These are phyloP conservation scores for Cyclocybe aegerita DNA, from an alignment of 768 basidiomycete genomes.

Conservation along the genomic window DNA sequence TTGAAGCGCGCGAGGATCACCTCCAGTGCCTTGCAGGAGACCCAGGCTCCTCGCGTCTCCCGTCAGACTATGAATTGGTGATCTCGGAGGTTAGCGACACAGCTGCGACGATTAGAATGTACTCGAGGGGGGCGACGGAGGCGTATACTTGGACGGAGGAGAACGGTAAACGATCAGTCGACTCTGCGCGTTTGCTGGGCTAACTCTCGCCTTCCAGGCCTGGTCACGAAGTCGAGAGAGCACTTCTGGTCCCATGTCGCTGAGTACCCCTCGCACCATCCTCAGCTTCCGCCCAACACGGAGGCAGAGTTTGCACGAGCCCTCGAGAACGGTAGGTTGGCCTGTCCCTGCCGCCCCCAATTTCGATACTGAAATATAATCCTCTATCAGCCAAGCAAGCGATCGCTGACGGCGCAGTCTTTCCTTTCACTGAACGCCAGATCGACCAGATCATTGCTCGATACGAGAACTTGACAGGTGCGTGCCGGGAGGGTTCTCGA, in stretches of 20 bases:
- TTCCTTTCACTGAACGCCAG: slow-evolving; percentile 35
- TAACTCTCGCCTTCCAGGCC: slow-evolving; percentile 18
- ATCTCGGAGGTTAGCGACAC: slow-evolving; percentile 35
- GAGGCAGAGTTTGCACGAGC: slow-evolving; percentile 33
- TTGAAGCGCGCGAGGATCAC: slow-evolving; percentile 36
- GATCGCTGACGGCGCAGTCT: slow-evolving; percentile 27
- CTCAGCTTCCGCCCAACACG: slow-evolving; percentile 31
- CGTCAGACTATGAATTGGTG: slow-evolving; percentile 39
- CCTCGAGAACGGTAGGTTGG: slow-evolving; percentile 28
- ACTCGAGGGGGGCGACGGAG: slow-evolving; percentile 28
- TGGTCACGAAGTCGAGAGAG: slow-evolving; percentile 26
- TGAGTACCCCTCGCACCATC: slow-evolving; percentile 42
- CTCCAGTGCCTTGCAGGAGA: slow-evolving; percentile 32
- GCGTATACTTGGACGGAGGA: slow-evolving; percentile 39
- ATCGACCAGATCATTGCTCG: slow-evolving; percentile 37
- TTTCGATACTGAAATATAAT: background rate
- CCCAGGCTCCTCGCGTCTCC: slow-evolving; percentile 25
- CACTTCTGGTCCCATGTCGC: slow-evolving; percentile 43
- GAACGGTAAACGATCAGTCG: slow-evolving; percentile 29
- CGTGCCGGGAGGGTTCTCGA: slow-evolving; percentile 8
- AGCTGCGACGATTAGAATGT: slow-evolving; percentile 36
- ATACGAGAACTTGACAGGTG: slow-evolving; percentile 37
- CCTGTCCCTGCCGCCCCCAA: background rate
- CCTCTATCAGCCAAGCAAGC: slow-evolving; percentile 24
- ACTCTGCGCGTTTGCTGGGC: background rate